A percentile compares a stretch with the other conserved stretches of the same genome.
phyloP scores from a whole-genome alignment of 164 flowering plant genomes.

The Vitis amurensis region DNA sequence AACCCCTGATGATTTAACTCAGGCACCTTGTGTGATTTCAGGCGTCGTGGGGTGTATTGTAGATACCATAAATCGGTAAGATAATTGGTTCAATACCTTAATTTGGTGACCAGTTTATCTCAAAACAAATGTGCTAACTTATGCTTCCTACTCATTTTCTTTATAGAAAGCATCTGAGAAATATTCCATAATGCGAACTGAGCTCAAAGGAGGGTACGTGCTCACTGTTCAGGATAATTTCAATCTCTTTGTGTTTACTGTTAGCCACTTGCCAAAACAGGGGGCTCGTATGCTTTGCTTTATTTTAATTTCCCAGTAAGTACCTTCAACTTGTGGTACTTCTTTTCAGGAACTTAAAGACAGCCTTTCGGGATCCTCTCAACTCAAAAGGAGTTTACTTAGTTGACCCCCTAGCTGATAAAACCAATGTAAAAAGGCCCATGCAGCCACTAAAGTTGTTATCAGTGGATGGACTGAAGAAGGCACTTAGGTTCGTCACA shows the following conservation, averaged over 20 bases:
- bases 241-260: background rate
- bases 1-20: background rate
- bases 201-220: conserved; percentile 89
- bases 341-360: conserved; percentile 61
- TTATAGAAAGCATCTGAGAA: conserved; percentile 66
- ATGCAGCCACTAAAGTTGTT: conserved; percentile 56
- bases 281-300: background rate
- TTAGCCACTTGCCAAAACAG: background rate
- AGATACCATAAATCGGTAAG: conserved; percentile 68
- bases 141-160: conserved; percentile 1
- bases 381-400: conserved; percentile 68
- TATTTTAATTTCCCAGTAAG: background rate
- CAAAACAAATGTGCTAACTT: background rate
- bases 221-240: background rate
- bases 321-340: background rate
- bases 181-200: conserved; percentile 54
- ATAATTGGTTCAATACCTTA: background rate
- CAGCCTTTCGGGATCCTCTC: conserved; percentile 56
- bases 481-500: conserved; percentile 67
- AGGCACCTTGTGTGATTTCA: conserved; percentile 34
- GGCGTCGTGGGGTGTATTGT: conserved; percentile 71
- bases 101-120: conserved; percentile 2
- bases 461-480: conserved; percentile 77
- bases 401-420: conserved; percentile 58
- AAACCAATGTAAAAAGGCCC: conserved; percentile 35